phyloP scores from a whole-genome alignment of 441 rosid genomes.

The Adansonia madagascariensis region DNA sequence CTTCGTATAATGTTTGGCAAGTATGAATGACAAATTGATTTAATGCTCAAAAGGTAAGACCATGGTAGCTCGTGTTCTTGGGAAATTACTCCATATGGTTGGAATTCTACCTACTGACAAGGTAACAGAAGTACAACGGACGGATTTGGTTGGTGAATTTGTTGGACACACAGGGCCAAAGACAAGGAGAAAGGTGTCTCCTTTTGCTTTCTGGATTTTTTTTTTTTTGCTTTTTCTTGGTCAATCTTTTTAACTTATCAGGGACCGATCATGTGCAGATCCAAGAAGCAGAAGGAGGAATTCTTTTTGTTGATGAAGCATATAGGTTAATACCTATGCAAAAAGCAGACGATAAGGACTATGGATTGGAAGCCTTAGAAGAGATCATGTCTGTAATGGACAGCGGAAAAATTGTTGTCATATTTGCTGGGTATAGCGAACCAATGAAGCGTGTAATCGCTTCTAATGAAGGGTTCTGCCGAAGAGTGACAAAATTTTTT shows the following conservation, averaged over 20 bases:
- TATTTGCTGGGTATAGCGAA: slow-evolving; percentile 92
- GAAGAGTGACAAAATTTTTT: slow-evolving; percentile 97
- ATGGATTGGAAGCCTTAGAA: slow-evolving; percentile 96
- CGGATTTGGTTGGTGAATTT: slow-evolving; percentile 98
- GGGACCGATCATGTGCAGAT: slow-evolving; percentile 47
- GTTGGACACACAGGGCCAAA: slow-evolving; percentile 99
- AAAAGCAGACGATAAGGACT: slow-evolving; percentile 92
- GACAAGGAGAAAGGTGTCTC: slow-evolving; percentile 81
- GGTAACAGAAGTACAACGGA: slow-evolving; percentile 96
- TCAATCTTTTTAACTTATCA: slow-evolving; percentile 20
- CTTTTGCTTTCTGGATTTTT: not conserved
- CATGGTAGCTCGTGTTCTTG: slow-evolving; percentile 94
- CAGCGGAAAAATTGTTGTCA: slow-evolving; percentile 79
- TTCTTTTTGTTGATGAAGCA: slow-evolving; percentile 95
- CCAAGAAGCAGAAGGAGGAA: slow-evolving; percentile 95
- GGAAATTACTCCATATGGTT: slow-evolving; percentile 83
- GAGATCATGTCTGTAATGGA: slow-evolving; percentile 98
- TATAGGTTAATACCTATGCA: slow-evolving; percentile 76
- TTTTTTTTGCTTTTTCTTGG: not conserved
- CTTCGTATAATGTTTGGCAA: slow-evolving; percentile 17
- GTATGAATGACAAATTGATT: slow-evolving; percentile 5
- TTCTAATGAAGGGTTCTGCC: slow-evolving; percentile 94
- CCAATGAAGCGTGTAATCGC: slow-evolving; percentile 95
- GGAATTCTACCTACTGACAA: slow-evolving; percentile 87
- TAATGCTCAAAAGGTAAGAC: slow-evolving; percentile 71